Base-by-base conservation (phyloP, 805 yeast species). In the Kodamaea sagamina region DNA sequence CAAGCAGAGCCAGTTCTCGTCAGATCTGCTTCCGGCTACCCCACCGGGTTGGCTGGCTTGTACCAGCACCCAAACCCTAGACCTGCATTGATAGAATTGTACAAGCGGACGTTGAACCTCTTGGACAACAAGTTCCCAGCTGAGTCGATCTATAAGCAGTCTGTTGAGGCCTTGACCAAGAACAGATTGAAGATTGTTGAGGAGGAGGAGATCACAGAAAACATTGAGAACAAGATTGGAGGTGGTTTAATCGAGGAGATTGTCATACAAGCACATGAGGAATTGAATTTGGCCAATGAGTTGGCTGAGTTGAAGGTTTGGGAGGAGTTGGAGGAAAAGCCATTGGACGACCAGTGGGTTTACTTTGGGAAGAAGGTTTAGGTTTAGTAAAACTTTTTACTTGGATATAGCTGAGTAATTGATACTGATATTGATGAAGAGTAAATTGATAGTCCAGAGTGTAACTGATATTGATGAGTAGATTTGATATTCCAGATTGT, bases 211-310 rank as follows among this genome's bases (percentile, higher is more conserved):
- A 77, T 80, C 42, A 65, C 75, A 32, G 84, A 77, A 54, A 77
- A 72, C 49, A 85, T 88, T 52, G 96, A 88, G 68, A 67, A 72
- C 49, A 67, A 79, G 61, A 83, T 88, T 50, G 95, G 95, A 13
- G 81, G 84, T 49, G 96, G 96, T 1, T 76, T 88, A 55, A 82
- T 87, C 49, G 96, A 88, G 67, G 95, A 88, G 70, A 68, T 88
- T 46, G 59, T 88, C 43, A 74, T 86, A 47, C 95, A 88, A 70
- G 95, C 95, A 11, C 77, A 82, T 53, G 93, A 86, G 47, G 96
- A 88, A 68, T 78, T 79, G 54, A 75, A 73, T 43, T 74, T 88
- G 54, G 82, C 86, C 38, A 68, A 78, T 56, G 75, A 82, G 61
- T 69, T 88, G 72, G 82, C 84, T 39, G 78, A 75, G 49, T 77